Evolutionary conservation across 768 basidiomycete species (phyloP), one percentile per base, ranked within the genome.

Genomic region (Phlegmacium glaucopus): DNA sequence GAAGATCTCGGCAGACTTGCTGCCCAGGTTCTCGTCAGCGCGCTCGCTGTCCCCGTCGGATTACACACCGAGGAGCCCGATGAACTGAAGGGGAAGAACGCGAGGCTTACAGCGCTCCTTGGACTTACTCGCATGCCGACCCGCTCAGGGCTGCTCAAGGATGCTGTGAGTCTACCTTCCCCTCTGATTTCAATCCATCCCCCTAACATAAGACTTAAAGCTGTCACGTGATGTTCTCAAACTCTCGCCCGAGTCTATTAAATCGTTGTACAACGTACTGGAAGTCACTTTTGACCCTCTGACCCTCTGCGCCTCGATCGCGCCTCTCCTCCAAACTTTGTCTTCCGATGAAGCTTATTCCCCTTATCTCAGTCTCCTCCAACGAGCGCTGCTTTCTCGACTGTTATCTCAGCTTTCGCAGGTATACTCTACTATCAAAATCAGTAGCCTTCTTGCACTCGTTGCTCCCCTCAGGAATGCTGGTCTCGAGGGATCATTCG

Each of bases 271-370:
- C 75, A 79, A 81, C 59, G 80, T 93, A 42, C 83, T 99, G 54
- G 93, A 96, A 69, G 87, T 88, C 35, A 87, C 90, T 6, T 95
- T 97, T 59, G 92, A 97, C 63, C 95, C 95, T 0, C 79, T 95
- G 53, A 85, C 82, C 0, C 85, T 96, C 49, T 91, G 90, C 63
- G 63, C 78, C 4, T 76, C 79, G 51, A 83, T 92, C 36, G 83
- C 89, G 4, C 90, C 93, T 9, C 74, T 97, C 50, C 79, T 98
- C 45, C 68, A 78, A 36, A 59, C 72, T 4, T 78, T 94, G 47
- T 64, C 71, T 11, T 59, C 67, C 5, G 78, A 82, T 38, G 65
- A 76, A 9, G 74, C 81, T 1, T 94, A 89, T 58, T 74, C 86
- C 0, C 82, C 86, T 1, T 97, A 96, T 68, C 80, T 94, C 16